Base-by-base conservation (phyloP, 2,329 filamentous ascomycete genomes). In the Claviceps maximensis region DNA sequence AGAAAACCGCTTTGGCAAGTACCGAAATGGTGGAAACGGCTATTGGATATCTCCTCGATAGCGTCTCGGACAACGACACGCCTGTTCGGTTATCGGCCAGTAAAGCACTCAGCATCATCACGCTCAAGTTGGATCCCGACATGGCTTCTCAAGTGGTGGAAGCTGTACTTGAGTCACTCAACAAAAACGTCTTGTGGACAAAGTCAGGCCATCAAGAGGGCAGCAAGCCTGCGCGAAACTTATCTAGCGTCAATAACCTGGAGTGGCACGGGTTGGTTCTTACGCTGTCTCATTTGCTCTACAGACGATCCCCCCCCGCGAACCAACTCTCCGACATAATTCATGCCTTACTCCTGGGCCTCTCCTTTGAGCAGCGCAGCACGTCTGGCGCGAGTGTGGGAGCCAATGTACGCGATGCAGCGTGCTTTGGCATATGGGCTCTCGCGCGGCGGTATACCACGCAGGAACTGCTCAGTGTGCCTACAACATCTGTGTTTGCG, bases 341-440 rank as follows among this genome's bases (percentile, higher is more conserved):
- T 2, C 82, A 86, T 54, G 83, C 86, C 2, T 74, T 97, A 17
- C 71, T 95, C 0, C 78, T 87, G 10, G 90, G 89, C 0, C 74
- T 97, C 27, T 82, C 83, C 1, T 98, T 97, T 63, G 90, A 98
- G 67, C 89, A 95, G 62, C 79, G 90, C 54, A 87, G 85, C 47
- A 80, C 88, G 0, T 89, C 88, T 3, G 91, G 93, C n/a, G 82
- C 79, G 13, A 90, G 88, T 3, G 75, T 91, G 12, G 93, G 93
- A 2, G 85, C 87, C 1, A 95, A 94, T 60, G 90, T 98, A 17
- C 82, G 93, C 47, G 93, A 98, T 70, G 91, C 93, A 13, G 89
- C 93, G 3, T 96, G 90, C 65, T 98, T 97, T 65, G 93, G 93
- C 7, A 84, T 97, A 25, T 98, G 93, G 93, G 86, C 90, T 1